Conservation (phyloP, 176 grass and related monocot species). For the Musa beccarii region DNA sequence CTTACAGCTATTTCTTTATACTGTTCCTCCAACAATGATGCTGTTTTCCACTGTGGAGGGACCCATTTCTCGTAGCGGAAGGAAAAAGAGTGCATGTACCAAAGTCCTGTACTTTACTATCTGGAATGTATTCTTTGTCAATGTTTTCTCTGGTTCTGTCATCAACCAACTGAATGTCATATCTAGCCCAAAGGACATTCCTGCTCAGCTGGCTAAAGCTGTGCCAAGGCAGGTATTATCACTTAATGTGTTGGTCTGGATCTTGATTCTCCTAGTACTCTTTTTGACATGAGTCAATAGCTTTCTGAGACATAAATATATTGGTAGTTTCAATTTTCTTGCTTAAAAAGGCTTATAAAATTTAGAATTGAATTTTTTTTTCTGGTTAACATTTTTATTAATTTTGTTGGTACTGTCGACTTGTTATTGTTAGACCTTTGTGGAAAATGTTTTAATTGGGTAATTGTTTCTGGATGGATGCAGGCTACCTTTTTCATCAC, state of each 20-base stretch:
- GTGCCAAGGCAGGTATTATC: slow-evolving; percentile 63
- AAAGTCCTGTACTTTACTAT: slow-evolving; percentile 86
- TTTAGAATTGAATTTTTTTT: neutral
- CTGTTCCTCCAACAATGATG: slow-evolving; percentile 77
- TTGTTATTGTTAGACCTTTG: slow-evolving; percentile 6
- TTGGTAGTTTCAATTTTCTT: neutral
- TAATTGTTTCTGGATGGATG: slow-evolving; percentile 23
- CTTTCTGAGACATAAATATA: neutral
- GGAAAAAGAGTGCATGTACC: slow-evolving; percentile 82
- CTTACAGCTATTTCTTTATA: slow-evolving; percentile 63
- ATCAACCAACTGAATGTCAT: slow-evolving; percentile 59
- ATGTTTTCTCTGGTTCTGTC: slow-evolving; percentile 65
- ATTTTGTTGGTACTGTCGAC: slow-evolving; percentile 13
- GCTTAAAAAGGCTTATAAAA: neutral
- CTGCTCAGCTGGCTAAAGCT: slow-evolving; percentile 63
- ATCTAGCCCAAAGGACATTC: slow-evolving; percentile 73
- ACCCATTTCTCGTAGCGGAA: slow-evolving; percentile 70
- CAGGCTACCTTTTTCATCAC: slow-evolving; percentile 94
- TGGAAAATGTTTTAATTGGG: neutral
- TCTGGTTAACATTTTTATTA: slow-evolving; percentile 5
- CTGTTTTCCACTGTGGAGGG: slow-evolving; percentile 75
- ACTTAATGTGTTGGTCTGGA: neutral
- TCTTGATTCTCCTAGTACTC: neutral
- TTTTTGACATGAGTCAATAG: neutral
- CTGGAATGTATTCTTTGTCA: slow-evolving; percentile 94